phyloP scores from a whole-genome alignment of 2,329 filamentous ascomycete genomes.

The Zelopaecilomyces penicillatus region DNA sequence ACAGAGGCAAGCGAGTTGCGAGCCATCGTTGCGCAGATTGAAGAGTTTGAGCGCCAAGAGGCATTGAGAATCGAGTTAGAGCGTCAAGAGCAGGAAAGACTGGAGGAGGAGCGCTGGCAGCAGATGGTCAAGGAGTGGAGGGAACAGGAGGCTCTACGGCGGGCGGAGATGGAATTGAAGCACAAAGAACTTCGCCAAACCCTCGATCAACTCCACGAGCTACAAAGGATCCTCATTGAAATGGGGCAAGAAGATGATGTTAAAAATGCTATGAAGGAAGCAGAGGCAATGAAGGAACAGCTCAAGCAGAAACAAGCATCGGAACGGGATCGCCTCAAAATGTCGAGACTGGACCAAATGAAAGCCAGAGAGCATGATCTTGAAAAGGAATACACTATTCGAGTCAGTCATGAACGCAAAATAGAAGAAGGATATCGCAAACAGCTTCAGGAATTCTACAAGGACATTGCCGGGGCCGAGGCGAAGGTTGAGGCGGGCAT shows the following conservation, averaged over 20 bases:
- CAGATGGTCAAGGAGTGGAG: slow-evolving; percentile 30
- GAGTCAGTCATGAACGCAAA: slow-evolving; percentile 31
- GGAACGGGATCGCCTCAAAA: slow-evolving; percentile 23
- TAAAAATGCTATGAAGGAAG: slow-evolving; percentile 16
- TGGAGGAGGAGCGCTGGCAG: slow-evolving; percentile 28
- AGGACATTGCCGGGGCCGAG: slow-evolving; percentile 23
- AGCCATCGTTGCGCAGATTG: slow-evolving; percentile 37
- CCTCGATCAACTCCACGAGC: slow-evolving; percentile 32
- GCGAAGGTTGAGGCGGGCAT: slow-evolving; percentile 25
- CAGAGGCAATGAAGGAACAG: slow-evolving; percentile 16
- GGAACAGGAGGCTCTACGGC: slow-evolving; percentile 31
- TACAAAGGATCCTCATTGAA: slow-evolving; percentile 31
- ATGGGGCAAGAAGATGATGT: slow-evolving; percentile 30
- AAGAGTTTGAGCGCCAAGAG: slow-evolving; percentile 40
- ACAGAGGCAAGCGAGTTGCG: slow-evolving; percentile 26
- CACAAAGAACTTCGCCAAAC: slow-evolving; percentile 28
- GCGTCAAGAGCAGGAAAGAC: slow-evolving; percentile 28
- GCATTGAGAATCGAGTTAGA: slow-evolving; percentile 31
- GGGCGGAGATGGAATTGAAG: slow-evolving; percentile 28
- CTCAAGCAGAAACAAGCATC: slow-evolving; percentile 25
- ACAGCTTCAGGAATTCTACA: slow-evolving; percentile 32
- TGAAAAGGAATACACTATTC: slow-evolving; percentile 31
- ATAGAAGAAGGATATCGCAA: slow-evolving; percentile 37
- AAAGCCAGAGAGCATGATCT: slow-evolving; percentile 26
- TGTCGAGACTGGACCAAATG: slow-evolving; percentile 20